Conservation (phyloP, 164 flowering plant genomes). For the Malania oleifera region DNA sequence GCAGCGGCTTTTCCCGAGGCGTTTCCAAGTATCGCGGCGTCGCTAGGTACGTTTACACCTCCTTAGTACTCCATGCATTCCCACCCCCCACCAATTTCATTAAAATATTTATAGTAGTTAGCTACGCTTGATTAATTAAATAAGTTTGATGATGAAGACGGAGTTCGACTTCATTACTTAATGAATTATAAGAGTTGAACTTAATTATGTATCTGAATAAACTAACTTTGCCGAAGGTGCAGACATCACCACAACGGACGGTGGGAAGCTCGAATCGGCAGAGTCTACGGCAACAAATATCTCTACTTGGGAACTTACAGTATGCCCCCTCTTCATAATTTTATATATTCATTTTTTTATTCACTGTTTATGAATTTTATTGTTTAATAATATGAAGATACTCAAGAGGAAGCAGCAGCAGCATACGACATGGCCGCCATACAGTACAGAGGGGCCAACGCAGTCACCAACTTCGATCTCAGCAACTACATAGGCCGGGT, state of each 20-base stretch:
- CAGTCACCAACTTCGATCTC: slow-evolving; percentile 58
- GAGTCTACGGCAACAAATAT: slow-evolving; percentile 52
- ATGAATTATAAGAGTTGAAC: no score
- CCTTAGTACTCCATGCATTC: no score
- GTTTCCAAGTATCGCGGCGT: slow-evolving; percentile 97
- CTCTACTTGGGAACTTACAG: slow-evolving; percentile 55
- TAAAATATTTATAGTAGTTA: no score
- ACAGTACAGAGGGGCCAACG: slow-evolving; percentile 46
- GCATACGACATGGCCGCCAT: slow-evolving; percentile 68
- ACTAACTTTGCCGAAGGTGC: background rate
- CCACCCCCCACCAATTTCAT: no score
- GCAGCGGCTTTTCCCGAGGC: slow-evolving; percentile 94
- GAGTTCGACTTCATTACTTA: no score
- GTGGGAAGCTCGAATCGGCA: slow-evolving; percentile 55
- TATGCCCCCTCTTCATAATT: slow-evolving; percentile 14
- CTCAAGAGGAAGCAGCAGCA: slow-evolving; percentile 68
- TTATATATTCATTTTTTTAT: background rate
- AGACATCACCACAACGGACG: slow-evolving; percentile 60
- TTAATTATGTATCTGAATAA: background rate
- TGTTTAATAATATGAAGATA: slow-evolving; percentile 32
- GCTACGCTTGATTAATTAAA: no score
- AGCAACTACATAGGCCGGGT: slow-evolving; percentile 32
- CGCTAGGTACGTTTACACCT: slow-evolving; percentile 55
- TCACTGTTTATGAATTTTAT: background rate
- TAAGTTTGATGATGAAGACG: no score